These are phyloP conservation scores for Debaryomyces nepalensis DNA, from an alignment of 1,139 yeast genomes.

Conservation along the genomic window DNA sequence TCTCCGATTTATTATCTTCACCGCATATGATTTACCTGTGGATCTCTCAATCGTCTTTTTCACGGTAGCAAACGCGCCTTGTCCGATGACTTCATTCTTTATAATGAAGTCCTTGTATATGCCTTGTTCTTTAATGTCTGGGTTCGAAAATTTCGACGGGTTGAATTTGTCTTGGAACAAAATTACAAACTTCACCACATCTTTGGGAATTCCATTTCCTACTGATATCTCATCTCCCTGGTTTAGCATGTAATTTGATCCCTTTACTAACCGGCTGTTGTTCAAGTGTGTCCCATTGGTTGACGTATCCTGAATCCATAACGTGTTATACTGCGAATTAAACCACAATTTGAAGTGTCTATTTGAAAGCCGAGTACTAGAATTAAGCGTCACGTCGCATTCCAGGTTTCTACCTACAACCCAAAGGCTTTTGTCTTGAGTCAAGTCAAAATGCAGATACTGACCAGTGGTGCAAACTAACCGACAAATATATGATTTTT, in stretches of 20 bases:
- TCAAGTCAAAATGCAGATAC: constrained; percentile 48
- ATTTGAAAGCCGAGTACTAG: constrained; percentile 74
- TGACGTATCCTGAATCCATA: constrained; percentile 71
- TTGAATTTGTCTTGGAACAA: constrained; percentile 54
- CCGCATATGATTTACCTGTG: constrained; percentile 87
- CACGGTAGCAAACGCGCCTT: constrained; percentile 97
- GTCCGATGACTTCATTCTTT: constrained; percentile 85
- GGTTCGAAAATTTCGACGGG: constrained; percentile 34
- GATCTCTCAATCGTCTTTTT: constrained; percentile 85
- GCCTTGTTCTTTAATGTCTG: constrained; percentile 44
- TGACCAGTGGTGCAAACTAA: constrained; percentile 75
- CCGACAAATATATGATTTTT: constrained; percentile 41
- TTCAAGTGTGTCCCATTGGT: constrained; percentile 94
- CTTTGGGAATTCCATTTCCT: constrained; percentile 83
- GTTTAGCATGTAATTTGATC: constrained; percentile 78
- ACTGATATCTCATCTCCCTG: constrained; percentile 94
- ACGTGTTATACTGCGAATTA: constrained; percentile 54
- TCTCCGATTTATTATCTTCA: constrained; percentile 82
- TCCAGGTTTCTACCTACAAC: constrained; percentile 75
- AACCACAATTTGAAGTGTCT: constrained; percentile 76
- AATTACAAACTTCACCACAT: constrained; percentile 75
- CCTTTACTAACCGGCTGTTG: constrained; percentile 70
- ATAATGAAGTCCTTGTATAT: constrained; percentile 77
- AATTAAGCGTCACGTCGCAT: constrained; percentile 62
- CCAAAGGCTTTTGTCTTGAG: constrained; percentile 59